These are phyloP conservation scores for Crepidotus variabilis DNA, from an alignment of 768 basidiomycete species.

Conservation along the genomic window DNA sequence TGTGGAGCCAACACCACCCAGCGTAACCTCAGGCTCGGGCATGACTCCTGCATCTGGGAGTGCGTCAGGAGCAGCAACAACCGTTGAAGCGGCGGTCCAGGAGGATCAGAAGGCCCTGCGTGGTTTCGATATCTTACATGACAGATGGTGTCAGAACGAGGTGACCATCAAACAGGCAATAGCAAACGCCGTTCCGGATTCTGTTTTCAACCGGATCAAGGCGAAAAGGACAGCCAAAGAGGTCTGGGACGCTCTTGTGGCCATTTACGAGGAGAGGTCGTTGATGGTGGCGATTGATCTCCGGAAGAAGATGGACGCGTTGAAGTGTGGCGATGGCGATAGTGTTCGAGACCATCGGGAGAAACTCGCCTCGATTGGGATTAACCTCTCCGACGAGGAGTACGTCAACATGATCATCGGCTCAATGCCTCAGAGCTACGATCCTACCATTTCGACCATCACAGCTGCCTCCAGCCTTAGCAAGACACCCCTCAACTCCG, in stretches of 20 bases:
- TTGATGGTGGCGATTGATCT: conserved; percentile 26
- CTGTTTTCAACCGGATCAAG: conserved; percentile 22
- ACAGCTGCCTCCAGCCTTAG: conserved; percentile 18
- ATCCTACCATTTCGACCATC: conserved; percentile 25
- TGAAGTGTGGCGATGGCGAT: conserved; percentile 23
- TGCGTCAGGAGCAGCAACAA: no score
- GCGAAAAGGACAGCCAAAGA: conserved; percentile 12
- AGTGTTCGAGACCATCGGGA: conserved; percentile 28
- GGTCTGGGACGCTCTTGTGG: conserved; percentile 25
- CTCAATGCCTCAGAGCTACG: conserved; percentile 31
- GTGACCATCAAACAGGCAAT: conserved; percentile 28
- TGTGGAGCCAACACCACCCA: conserved; percentile 3
- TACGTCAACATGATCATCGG: conserved; percentile 28
- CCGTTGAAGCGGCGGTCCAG: no score
- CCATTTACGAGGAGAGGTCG: conserved; percentile 22
- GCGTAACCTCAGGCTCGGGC: background rate
- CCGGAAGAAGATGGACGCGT: conserved; percentile 18
- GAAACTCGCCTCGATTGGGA: conserved; percentile 30
- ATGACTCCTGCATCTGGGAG: background rate
- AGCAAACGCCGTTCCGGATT: conserved; percentile 27
- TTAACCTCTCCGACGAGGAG: conserved; percentile 23
- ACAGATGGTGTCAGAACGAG: conserved; percentile 6
- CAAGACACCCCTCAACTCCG: conserved; percentile 15
- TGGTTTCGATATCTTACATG: conserved; percentile 5
- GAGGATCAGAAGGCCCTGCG: conserved; percentile 18